These are phyloP conservation scores for Lophium mytilinum DNA, from an alignment of 495 filamentous ascomycete genomes.

Conservation along the genomic window DNA sequence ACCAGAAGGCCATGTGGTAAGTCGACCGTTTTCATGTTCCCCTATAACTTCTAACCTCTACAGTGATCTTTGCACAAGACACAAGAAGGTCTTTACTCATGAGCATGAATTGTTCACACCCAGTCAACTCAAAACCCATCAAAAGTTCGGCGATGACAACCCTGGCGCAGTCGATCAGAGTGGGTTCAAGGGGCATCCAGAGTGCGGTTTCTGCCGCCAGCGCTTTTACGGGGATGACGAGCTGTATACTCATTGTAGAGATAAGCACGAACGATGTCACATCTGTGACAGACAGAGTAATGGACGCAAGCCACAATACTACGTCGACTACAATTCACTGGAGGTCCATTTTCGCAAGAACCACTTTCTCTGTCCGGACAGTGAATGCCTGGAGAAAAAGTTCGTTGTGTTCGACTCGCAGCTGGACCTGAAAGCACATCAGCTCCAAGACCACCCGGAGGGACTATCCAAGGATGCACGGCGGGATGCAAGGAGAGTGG, in stretches of 20 bases:
- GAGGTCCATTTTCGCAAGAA: constrained; percentile 79
- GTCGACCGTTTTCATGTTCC: constrained; percentile 18
- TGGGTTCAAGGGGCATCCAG: constrained; percentile 91
- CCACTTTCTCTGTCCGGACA: constrained; percentile 77
- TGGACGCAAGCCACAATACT: constrained; percentile 75
- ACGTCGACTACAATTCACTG: constrained; percentile 72
- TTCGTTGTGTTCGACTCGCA: constrained; percentile 95
- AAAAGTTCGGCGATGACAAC: constrained; percentile 82
- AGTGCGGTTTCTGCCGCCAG: constrained; percentile 85
- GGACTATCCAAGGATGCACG: constrained; percentile 74
- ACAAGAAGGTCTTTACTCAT: constrained; percentile 98
- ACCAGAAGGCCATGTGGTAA: constrained; percentile 84
- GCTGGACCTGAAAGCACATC: constrained; percentile 86
- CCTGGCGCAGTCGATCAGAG: constrained; percentile 88
- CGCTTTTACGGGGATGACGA: constrained; percentile 96
- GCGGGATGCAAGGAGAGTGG: constrained; percentile 76
- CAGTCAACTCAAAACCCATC: constrained; percentile 75
- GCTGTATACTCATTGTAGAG: constrained; percentile 82
- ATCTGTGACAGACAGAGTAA: constrained; percentile 74
- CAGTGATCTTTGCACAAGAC: constrained; percentile 79
- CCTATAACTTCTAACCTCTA: not conserved
- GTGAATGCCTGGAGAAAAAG: constrained; percentile 90
- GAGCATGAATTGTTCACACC: constrained; percentile 89
- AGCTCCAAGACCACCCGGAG: constrained; percentile 66
- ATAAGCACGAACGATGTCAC: constrained; percentile 89